A percentile compares a stretch with the other conserved stretches of the same genome.
Evolutionary conservation across 768 basidiomycete species (phyloP).

Genomic region (Suillus alpinus): DNA sequence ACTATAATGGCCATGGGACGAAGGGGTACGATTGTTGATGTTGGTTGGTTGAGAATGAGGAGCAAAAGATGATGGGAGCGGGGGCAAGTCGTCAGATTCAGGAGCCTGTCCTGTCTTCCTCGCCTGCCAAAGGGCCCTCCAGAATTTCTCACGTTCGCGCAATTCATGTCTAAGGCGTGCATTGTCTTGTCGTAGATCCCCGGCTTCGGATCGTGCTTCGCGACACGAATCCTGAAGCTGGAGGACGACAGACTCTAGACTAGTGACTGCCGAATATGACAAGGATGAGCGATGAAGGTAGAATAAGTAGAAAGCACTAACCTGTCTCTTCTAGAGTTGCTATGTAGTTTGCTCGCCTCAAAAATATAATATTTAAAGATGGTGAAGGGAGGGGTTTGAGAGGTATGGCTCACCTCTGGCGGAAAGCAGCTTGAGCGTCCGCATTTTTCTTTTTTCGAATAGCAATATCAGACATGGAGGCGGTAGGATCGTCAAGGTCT

Average conservation of each 20-base stretch:
- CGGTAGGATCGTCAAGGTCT: conserved; percentile 31
- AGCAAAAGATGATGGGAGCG: conserved; percentile 44
- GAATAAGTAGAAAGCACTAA: conserved; percentile 16
- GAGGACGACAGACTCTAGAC: conserved; percentile 79
- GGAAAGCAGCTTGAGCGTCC: conserved; percentile 84
- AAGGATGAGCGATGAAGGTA: conserved; percentile 15
- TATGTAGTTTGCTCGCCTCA: conserved; percentile 75
- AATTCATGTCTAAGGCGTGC: conserved; percentile 59
- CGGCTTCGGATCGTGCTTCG: conserved; percentile 58
- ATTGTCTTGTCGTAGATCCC: conserved; percentile 66
- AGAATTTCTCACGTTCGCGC: conserved; percentile 72
- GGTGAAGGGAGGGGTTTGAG: background rate
- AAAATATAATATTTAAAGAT: conserved; percentile 11
- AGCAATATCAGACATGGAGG: conserved; percentile 62
- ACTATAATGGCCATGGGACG: conserved; percentile 33
- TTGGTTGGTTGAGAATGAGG: conserved; percentile 30
- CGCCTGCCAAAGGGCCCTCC: conserved; percentile 66
- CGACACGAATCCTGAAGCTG: conserved; percentile 81
- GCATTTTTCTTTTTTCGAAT: conserved; percentile 88
- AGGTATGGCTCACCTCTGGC: conserved; percentile 44
- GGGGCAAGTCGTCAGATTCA: conserved; percentile 51
- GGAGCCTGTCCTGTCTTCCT: conserved; percentile 54
- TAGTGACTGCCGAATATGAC: conserved; percentile 54
- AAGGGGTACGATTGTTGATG: conserved; percentile 37
- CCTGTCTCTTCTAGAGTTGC: conserved; percentile 84